These are phyloP conservation scores for Picea sitchensis DNA, from an alignment of 75 land plant genomes.

Conservation along the genomic window DNA sequence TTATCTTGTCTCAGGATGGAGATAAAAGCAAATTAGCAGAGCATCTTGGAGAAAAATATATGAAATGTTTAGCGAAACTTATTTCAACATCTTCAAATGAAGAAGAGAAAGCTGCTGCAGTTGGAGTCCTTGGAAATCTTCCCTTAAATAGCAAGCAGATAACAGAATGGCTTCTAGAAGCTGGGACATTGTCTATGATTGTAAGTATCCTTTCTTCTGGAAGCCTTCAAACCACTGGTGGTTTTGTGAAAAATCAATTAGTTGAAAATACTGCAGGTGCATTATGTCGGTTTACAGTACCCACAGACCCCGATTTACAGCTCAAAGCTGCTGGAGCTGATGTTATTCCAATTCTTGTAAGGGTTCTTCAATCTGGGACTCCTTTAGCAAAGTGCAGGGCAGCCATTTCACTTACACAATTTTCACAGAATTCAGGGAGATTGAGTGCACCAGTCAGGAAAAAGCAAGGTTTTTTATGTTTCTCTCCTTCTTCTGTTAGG, in stretches of 20 bases:
- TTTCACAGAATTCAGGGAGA: slow-evolving; percentile 36
- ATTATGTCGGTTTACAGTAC: slow-evolving; percentile 48
- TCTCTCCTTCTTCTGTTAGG: slow-evolving; percentile 24
- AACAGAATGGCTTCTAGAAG: slow-evolving; percentile 42
- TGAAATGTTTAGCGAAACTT: slow-evolving; percentile 36
- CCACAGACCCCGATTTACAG: slow-evolving; percentile 34
- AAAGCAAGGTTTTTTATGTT: slow-evolving; percentile 24
- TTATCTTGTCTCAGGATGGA: slow-evolving; percentile 49
- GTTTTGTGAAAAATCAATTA: slow-evolving; percentile 19
- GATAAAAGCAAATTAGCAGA: slow-evolving; percentile 40
- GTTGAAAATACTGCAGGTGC: slow-evolving; percentile 55
- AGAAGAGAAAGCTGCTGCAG: slow-evolving; percentile 55
- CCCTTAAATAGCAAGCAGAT: slow-evolving; percentile 31
- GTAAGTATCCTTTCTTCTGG: slow-evolving; percentile 15
- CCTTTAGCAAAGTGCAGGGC: slow-evolving; percentile 43
- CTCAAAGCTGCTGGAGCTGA: slow-evolving; percentile 42
- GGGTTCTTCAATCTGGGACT: slow-evolving; percentile 37
- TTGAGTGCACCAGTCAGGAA: slow-evolving; percentile 24
- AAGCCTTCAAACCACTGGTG: background rate
- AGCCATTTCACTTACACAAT: slow-evolving; percentile 53
- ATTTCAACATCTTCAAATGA: slow-evolving; percentile 34
- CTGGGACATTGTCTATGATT: slow-evolving; percentile 39
- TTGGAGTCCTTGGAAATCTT: slow-evolving; percentile 56
- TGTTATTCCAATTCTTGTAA: slow-evolving; percentile 43
- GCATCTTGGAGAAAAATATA: slow-evolving; percentile 28